Percentiles rank a stretch among this genome's conserved stretches.
phyloP scores from a whole-genome alignment of 2,329 filamentous ascomycete species.

The Pseudogymnoascus sp. region DNA sequence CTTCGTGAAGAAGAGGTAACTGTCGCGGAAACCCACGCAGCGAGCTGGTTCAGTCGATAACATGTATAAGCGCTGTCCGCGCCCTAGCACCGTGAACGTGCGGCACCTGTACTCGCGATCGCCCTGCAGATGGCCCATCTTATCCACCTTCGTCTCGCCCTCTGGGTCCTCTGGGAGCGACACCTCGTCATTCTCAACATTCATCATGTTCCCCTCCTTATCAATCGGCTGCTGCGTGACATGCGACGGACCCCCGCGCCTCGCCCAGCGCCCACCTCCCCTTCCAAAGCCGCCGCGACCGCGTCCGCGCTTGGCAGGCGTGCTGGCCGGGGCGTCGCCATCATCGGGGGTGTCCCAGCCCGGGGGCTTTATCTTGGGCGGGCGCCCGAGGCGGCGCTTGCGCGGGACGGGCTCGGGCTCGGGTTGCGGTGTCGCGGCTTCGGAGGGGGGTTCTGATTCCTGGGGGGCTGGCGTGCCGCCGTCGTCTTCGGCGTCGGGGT shows the following conservation, averaged over 20 bases:
- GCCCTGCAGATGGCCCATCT: conserved; percentile 70
- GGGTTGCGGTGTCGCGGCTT: conserved; percentile 24
- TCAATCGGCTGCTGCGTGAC: conserved; percentile 80
- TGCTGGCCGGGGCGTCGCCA: conserved; percentile 37
- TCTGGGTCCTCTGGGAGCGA: conserved; percentile 78
- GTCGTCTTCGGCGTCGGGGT: conserved; percentile 38
- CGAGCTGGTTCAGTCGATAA: conserved; percentile 93
- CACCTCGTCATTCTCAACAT: conserved; percentile 87
- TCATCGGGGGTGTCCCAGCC: conserved; percentile 61
- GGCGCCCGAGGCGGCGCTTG: conserved; percentile 70
- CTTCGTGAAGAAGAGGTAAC: conserved; percentile 98
- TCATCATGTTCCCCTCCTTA: conserved; percentile 85
- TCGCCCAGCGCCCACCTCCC: conserved; percentile 58
- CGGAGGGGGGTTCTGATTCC: conserved; percentile 42
- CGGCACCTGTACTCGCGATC: conserved; percentile 90
- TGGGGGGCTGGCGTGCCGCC: conserved; percentile 30
- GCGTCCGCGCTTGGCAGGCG: conserved; percentile 50
- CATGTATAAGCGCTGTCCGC: conserved; percentile 89
- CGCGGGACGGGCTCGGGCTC: conserved; percentile 50
- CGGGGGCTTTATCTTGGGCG: conserved; percentile 74
- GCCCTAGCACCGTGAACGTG: conserved; percentile 81
- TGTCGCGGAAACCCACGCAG: conserved; percentile 94
- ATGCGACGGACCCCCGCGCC: conserved; percentile 60
- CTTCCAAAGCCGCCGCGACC: conserved; percentile 50
- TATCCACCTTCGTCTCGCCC: conserved; percentile 90